Conservation (phyloP, 352 stramenopile species). For the Globisporangium cederbergense region DNA sequence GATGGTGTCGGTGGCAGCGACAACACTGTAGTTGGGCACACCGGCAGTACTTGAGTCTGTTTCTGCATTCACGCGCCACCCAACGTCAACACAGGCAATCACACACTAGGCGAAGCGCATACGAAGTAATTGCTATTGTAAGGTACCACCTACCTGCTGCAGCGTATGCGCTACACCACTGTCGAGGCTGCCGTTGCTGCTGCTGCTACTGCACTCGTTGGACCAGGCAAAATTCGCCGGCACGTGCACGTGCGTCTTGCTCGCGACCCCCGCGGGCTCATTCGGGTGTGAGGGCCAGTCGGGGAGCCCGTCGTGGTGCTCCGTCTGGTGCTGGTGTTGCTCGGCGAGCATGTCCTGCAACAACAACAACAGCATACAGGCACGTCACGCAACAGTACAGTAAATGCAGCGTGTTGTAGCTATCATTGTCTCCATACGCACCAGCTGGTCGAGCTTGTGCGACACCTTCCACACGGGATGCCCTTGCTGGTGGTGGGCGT, state of each 20-base stretch:
- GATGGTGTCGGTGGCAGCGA: neutral
- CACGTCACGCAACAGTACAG: neutral
- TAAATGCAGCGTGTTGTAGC: neutral
- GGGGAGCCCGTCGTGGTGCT: slow-evolving; percentile 40
- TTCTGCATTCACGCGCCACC: neutral
- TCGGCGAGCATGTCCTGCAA: slow-evolving; percentile 45
- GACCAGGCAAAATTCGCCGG: slow-evolving; percentile 57
- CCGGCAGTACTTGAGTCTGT: neutral
- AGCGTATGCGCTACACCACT: neutral
- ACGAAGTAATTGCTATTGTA: too few relatives aligned
- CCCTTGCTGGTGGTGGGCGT: neutral
- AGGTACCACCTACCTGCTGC: neutral
- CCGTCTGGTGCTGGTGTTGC: slow-evolving; percentile 45
- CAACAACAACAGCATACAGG: neutral
- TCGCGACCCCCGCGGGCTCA: slow-evolving; percentile 38
- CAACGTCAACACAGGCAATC: too few relatives aligned
- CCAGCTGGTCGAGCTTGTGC: slow-evolving; percentile 38
- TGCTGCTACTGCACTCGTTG: neutral
- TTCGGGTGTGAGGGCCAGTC: slow-evolving; percentile 35
- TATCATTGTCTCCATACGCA: slow-evolving; percentile 12
- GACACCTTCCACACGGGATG: slow-evolving; percentile 59
- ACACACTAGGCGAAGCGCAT: too few relatives aligned
- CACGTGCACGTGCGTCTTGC: slow-evolving; percentile 12
- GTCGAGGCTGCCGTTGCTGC: neutral
- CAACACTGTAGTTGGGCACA: neutral